Percentiles rank a stretch among this genome's conserved stretches.
phyloP scores from a whole-genome alignment of 2,329 filamentous ascomycete species.

The Verticillium tricorpus region DNA sequence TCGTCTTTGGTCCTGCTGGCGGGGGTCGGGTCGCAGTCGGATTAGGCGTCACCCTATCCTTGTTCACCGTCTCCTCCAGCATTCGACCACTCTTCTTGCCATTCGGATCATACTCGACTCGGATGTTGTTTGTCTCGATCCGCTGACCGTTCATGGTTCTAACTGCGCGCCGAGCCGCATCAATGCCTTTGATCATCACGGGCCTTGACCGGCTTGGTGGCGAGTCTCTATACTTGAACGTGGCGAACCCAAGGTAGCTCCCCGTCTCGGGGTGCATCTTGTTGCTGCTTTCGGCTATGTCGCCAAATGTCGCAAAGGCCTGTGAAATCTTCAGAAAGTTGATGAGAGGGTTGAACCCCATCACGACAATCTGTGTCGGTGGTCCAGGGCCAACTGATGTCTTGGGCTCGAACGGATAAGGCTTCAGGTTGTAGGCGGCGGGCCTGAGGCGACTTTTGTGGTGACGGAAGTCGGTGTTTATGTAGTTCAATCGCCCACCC shows the following conservation, averaged over 20 bases:
- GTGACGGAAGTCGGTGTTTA: conserved; percentile 65
- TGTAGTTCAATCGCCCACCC: conserved; percentile 61
- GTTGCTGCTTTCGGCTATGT: conserved; percentile 87
- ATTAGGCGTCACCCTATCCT: conserved; percentile 46
- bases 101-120: conserved; percentile 85
- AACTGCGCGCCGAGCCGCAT: conserved; percentile 77
- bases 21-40: conserved; percentile 20
- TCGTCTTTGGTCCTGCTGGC: conserved; percentile 31
- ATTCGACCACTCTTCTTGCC: conserved; percentile 76
- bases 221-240: conserved; percentile 80
- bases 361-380: conserved; percentile 85
- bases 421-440: conserved; percentile 74
- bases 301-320: conserved; percentile 75
- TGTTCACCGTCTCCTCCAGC: conserved; percentile 69
- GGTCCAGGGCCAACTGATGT: conserved; percentile 86
- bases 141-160: conserved; percentile 72
- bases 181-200: conserved; percentile 61
- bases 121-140: conserved; percentile 72
- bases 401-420: conserved; percentile 75
- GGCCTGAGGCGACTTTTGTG: conserved; percentile 67
- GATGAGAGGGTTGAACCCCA: conserved; percentile 90
- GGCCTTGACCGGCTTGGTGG: conserved; percentile 48
- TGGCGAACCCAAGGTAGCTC: conserved; percentile 88
- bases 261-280: conserved; percentile 94
- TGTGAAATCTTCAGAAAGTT: conserved; percentile 72